These are phyloP conservation scores for Aspergillus piperis DNA, from an alignment of 2,329 filamentous ascomycete genomes.

Conservation along the genomic window DNA sequence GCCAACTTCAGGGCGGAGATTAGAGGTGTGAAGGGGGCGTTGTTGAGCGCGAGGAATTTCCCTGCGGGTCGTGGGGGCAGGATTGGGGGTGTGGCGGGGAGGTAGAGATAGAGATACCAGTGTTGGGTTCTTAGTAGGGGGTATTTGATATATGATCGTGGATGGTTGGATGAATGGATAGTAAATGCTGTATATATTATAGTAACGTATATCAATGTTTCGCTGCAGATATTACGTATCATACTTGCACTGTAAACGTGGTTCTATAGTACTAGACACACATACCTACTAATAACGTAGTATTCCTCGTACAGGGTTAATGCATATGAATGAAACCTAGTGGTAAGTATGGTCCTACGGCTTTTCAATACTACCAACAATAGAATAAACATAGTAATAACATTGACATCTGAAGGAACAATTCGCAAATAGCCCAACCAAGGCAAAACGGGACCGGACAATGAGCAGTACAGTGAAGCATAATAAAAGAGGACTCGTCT, in stretches of 20 bases:
- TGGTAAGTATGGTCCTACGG: background rate
- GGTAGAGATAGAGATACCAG: background rate
- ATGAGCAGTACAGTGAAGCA: slow-evolving; percentile 5
- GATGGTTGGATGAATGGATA: too few relatives aligned
- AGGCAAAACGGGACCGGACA: background rate
- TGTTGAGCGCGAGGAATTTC: slow-evolving; percentile 65
- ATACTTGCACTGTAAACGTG: too few relatives aligned
- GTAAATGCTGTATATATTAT: too few relatives aligned
- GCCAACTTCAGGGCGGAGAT: slow-evolving; percentile 62
- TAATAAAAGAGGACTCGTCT: background rate
- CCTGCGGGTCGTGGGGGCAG: slow-evolving; percentile 40
- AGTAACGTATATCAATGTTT: too few relatives aligned
- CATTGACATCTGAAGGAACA: slow-evolving; percentile 20
- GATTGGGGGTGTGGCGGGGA: slow-evolving; percentile 21
- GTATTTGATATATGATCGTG: too few relatives aligned
- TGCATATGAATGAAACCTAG: too few relatives aligned
- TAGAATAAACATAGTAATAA: slow-evolving; percentile 18
- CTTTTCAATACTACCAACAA: background rate
- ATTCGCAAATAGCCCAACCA: slow-evolving; percentile 1
- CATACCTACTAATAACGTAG: too few relatives aligned
- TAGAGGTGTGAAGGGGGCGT: slow-evolving; percentile 62
- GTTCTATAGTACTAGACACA: too few relatives aligned
- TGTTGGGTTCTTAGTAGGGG: too few relatives aligned
- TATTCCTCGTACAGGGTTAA: too few relatives aligned
- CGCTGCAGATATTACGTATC: too few relatives aligned